These are phyloP conservation scores for Diaporthe longicolla DNA, from an alignment of 2,329 filamentous ascomycete genomes.

Conservation along the genomic window DNA sequence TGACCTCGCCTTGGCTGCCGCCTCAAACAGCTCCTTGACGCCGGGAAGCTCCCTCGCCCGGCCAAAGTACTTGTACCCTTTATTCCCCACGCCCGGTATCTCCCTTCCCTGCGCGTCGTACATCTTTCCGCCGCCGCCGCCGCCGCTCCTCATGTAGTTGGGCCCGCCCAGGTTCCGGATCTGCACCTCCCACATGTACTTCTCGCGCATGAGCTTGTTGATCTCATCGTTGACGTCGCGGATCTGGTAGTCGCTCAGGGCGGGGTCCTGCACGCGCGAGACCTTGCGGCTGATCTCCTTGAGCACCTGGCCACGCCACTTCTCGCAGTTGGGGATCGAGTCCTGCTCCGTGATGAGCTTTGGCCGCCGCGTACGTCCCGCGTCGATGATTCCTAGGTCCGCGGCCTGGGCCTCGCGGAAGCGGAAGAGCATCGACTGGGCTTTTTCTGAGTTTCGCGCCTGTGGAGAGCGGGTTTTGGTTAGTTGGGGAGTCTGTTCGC, in stretches of 20 bases:
- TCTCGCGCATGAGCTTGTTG: conserved; percentile 99
- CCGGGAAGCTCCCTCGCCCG: conserved; percentile 90
- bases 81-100: conserved; percentile 81
- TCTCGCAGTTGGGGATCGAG: conserved; percentile 89
- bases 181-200: conserved; percentile 99
- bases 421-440: conserved; percentile 99
- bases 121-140: conserved; percentile 70
- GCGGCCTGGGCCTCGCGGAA: conserved; percentile 98
- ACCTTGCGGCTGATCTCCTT: conserved; percentile 98
- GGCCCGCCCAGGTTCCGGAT: conserved; percentile 96
- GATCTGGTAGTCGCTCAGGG: conserved; percentile 96
- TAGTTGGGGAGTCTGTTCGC: not conserved
- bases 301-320: conserved; percentile 97
- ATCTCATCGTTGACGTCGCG: conserved; percentile 98
- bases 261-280: conserved; percentile 91
- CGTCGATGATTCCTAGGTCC: conserved; percentile 96
- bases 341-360: conserved; percentile 91
- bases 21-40: conserved; percentile 96
- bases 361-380: conserved; percentile 88
- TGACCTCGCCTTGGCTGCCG: conserved; percentile 72
- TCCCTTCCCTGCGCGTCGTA: conserved; percentile 82
- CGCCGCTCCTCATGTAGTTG: conserved; percentile 88
- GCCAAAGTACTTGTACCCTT: conserved; percentile 95
- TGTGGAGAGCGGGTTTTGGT: conserved; percentile 51
- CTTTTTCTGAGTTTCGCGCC: conserved; percentile 98